Conservation (phyloP, 169 alveolate genomes). For the Pseudocohnilembus persalinus region DNA sequence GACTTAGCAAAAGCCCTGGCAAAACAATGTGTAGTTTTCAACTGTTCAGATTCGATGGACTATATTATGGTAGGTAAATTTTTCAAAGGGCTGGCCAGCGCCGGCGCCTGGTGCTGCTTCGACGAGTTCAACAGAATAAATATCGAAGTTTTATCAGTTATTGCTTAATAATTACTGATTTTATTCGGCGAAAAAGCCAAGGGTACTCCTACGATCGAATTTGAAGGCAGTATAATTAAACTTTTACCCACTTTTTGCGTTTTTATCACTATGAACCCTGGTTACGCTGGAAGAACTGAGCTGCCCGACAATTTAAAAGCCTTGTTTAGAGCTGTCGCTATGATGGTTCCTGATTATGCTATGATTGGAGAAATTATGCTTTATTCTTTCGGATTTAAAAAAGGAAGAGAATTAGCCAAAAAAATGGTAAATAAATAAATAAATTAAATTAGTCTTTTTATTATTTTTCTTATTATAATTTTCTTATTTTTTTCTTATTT, state of each 20-base stretch:
- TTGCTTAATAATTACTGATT: constrained; percentile 87
- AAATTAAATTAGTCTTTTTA: too few relatives aligned
- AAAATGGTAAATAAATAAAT: too few relatives aligned
- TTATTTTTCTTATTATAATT: too few relatives aligned
- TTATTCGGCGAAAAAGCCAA: constrained; percentile 85
- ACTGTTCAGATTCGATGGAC: constrained; percentile 90
- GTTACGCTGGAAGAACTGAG: constrained; percentile 90
- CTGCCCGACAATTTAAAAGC: constrained; percentile 90
- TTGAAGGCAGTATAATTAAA: constrained; percentile 85
- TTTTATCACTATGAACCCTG: constrained; percentile 92
- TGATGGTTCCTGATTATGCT: constrained; percentile 92
- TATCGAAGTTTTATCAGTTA: constrained; percentile 86
- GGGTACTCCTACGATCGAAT: constrained; percentile 84
- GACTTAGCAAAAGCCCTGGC: constrained; percentile 90
- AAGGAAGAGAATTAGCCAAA: constrained; percentile 83
- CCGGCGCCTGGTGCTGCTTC: constrained; percentile 92
- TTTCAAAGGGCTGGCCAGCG: constrained; percentile 89
- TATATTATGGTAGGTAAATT: constrained; percentile 88
- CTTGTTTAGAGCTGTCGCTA: constrained; percentile 88
- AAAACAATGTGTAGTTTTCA: constrained; percentile 87
- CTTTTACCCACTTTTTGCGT: constrained; percentile 86
- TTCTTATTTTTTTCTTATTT: too few relatives aligned
- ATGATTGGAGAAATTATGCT: constrained; percentile 90
- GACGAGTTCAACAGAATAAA: constrained; percentile 89
- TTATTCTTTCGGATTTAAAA: constrained; percentile 85